phyloP scores from a whole-genome alignment of 176 grass and related monocot genomes.

The Musa beccarii region DNA sequence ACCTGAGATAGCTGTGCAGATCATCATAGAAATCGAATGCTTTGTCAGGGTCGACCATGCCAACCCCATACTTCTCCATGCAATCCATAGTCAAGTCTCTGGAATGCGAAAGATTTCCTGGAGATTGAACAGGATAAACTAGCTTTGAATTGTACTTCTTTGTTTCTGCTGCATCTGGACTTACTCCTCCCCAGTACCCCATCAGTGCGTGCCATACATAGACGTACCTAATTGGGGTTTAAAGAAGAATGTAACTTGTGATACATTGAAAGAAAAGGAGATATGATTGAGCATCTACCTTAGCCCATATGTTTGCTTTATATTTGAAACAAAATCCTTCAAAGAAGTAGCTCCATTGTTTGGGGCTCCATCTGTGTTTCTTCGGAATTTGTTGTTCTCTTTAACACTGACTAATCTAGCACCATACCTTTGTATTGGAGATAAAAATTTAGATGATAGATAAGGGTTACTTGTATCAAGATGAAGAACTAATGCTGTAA shows the following conservation, averaged over 20 bases:
- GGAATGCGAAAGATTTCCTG: constrained; percentile 21
- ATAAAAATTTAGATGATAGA: not conserved
- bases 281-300: not conserved
- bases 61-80: constrained; percentile 27
- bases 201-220: constrained; percentile 26
- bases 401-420: constrained; percentile 23
- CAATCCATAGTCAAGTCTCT: constrained; percentile 27
- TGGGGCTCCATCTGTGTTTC: not conserved
- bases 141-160: constrained; percentile 26
- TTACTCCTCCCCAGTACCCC: constrained; percentile 31
- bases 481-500: not conserved
- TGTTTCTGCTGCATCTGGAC: constrained; percentile 15
- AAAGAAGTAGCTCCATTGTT: not conserved
- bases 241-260: not conserved
- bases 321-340: constrained; percentile 16
- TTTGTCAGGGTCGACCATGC: constrained; percentile 16
- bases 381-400: constrained; percentile 27
- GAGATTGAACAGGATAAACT: constrained; percentile 23
- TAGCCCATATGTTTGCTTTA: constrained; percentile 18
- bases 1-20: constrained; percentile 23
- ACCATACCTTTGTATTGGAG: constrained; percentile 16
- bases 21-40: constrained; percentile 20
- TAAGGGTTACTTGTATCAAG: not conserved
- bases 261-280: not conserved
- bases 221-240: constrained; percentile 17